Evolutionary conservation across 2,329 filamentous ascomycete species (phyloP).

Genomic region (Alternaria brassicae): DNA sequence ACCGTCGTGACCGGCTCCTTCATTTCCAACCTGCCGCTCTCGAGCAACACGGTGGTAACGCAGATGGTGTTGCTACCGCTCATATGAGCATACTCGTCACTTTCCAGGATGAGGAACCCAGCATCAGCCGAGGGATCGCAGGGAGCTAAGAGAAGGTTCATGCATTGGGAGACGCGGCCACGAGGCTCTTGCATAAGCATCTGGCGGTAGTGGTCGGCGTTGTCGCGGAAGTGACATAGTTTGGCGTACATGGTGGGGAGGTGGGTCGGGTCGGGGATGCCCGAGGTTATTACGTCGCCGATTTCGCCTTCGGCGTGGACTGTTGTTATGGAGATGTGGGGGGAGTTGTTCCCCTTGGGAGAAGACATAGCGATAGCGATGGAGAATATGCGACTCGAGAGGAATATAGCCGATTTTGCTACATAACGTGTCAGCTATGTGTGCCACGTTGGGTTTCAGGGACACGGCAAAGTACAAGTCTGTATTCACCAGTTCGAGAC

Average conservation of each 20-base stretch:
- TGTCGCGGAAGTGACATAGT: constrained; percentile 52
- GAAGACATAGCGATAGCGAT: not conserved
- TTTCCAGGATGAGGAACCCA: constrained; percentile 57
- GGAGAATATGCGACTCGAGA: not conserved
- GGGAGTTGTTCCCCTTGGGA: not conserved
- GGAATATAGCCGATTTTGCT: too few relatives aligned
- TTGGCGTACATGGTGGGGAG: constrained; percentile 59
- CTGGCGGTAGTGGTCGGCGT: constrained; percentile 53
- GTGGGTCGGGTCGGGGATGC: constrained; percentile 53
- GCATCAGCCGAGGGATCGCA: constrained; percentile 56
- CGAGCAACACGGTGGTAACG: constrained; percentile 55
- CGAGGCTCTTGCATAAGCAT: constrained; percentile 58
- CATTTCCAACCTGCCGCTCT: constrained; percentile 59
- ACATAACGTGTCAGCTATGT: too few relatives aligned
- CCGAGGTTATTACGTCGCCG: constrained; percentile 59
- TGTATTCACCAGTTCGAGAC: too few relatives aligned
- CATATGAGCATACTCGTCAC: constrained; percentile 56
- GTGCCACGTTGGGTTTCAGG: too few relatives aligned
- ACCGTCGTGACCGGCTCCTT: constrained; percentile 54
- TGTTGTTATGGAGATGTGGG: constrained; percentile 3
- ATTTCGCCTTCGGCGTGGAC: constrained; percentile 55
- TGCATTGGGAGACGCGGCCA: constrained; percentile 50
- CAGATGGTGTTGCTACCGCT: constrained; percentile 57
- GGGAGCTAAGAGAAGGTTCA: constrained; percentile 56
- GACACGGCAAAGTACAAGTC: too few relatives aligned